phyloP scores from a whole-genome alignment of 2,329 filamentous ascomycete species.

The Tolypocladium pustulatum region DNA sequence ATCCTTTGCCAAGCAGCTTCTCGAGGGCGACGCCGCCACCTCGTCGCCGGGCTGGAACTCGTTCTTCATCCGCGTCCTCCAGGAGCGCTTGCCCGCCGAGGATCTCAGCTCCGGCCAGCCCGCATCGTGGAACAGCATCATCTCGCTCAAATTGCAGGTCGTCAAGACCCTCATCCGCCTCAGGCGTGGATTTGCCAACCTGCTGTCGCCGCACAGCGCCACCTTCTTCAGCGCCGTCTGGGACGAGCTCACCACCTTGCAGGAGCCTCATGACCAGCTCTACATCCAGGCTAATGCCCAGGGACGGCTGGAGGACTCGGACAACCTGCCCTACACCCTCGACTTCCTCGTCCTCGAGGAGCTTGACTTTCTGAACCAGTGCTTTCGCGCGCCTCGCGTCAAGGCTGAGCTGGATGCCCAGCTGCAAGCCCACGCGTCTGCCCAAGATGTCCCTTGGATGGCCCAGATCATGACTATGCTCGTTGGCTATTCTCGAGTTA shows the following conservation, averaged over 20 bases:
- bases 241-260: constrained; percentile 71
- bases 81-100: constrained; percentile 61
- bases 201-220: constrained; percentile 74
- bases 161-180: constrained; percentile 90
- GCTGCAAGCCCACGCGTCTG: constrained; percentile 49
- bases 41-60: constrained; percentile 61
- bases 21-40: constrained; percentile 27
- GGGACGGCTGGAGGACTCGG: constrained; percentile 78
- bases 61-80: constrained; percentile 74
- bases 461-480: constrained; percentile 79
- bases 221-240: constrained; percentile 79
- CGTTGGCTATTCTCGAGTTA: constrained; percentile 79
- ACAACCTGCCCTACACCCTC: constrained; percentile 85
- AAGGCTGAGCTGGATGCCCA: constrained; percentile 81
- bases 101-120: constrained; percentile 38
- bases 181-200: constrained; percentile 68
- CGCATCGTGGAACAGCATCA: constrained; percentile 66
- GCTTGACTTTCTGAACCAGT: constrained; percentile 87
- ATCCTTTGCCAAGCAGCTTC: constrained; percentile 76
- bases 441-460: constrained; percentile 66
- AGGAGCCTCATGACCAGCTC: constrained; percentile 64
- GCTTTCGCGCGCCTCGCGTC: constrained; percentile 78
- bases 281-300: constrained; percentile 82
- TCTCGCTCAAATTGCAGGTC: constrained; percentile 87
- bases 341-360: constrained; percentile 92